These are phyloP conservation scores for Croton setiger DNA, from an alignment of 441 rosid genomes.

Conservation along the genomic window DNA sequence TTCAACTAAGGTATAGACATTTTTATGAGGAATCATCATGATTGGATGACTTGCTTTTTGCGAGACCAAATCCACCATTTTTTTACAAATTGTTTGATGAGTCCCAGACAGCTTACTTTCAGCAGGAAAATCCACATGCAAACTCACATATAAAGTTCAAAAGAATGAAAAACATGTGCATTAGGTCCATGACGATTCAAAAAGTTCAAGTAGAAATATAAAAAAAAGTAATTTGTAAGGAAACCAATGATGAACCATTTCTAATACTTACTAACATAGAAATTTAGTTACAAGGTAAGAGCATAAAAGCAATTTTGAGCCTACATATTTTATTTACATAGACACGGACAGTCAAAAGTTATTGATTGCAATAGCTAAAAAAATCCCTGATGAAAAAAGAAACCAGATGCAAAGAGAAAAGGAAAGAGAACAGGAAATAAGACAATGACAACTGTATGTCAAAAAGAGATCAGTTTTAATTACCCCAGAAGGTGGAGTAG, in stretches of 20 bases:
- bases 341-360: background rate
- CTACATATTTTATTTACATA: too few relatives aligned
- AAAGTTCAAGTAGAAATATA: background rate
- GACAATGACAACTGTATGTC: background rate
- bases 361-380: background rate
- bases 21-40: too few relatives aligned
- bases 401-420: background rate
- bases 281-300: background rate
- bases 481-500: conserved; percentile 90
- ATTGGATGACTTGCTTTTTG: too few relatives aligned
- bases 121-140: background rate
- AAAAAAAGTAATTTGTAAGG: background rate
- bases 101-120: background rate
- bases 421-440: background rate
- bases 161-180: background rate
- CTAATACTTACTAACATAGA: background rate
- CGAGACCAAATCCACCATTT: background rate
- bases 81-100: background rate
- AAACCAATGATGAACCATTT: background rate
- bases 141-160: background rate
- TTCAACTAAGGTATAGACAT: too few relatives aligned
- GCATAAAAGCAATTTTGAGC: background rate
- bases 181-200: background rate
- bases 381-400: background rate
- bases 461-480: conserved; percentile 13